phyloP scores from a whole-genome alignment of 1,284 basidiomycete genomes.

The Ceratobasidium sp. region DNA sequence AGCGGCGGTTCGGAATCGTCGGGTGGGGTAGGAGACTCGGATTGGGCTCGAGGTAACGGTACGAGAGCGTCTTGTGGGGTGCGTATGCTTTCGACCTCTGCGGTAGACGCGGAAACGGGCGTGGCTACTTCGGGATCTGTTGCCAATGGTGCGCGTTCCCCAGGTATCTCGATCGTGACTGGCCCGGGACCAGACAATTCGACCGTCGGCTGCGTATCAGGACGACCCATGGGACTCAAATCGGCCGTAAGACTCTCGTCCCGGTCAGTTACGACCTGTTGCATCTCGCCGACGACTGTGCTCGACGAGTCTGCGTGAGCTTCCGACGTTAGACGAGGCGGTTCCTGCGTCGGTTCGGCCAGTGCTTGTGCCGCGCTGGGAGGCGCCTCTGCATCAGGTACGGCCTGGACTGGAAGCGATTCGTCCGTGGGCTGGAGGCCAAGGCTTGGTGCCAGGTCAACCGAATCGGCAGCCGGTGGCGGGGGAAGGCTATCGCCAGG shows the following conservation, averaged over 20 bases:
- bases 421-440: not conserved
- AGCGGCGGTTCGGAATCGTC: not conserved
- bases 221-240: not conserved
- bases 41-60: not conserved
- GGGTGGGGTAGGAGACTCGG: not conserved
- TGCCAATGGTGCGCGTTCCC: not conserved
- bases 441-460: not conserved
- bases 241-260: not conserved
- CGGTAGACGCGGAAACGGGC: not conserved
- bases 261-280: not conserved
- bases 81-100: not conserved
- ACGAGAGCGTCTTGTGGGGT: not conserved
- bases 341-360: not conserved
- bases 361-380: not conserved
- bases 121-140: not conserved
- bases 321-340: not conserved
- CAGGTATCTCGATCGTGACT: slow-evolving; percentile 6
- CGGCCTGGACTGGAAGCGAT: not conserved
- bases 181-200: not conserved
- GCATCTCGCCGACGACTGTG: too few relatives aligned
- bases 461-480: not conserved
- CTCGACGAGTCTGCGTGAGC: not conserved
- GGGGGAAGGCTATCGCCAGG: not conserved
- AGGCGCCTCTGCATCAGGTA: not conserved
- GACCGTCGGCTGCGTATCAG: not conserved